A percentile compares a stretch with the other conserved stretches of the same genome.
Evolutionary conservation across 106 monocot genomes (phyloP).

Genomic region (Alisma plantagoaquatica): DNA sequence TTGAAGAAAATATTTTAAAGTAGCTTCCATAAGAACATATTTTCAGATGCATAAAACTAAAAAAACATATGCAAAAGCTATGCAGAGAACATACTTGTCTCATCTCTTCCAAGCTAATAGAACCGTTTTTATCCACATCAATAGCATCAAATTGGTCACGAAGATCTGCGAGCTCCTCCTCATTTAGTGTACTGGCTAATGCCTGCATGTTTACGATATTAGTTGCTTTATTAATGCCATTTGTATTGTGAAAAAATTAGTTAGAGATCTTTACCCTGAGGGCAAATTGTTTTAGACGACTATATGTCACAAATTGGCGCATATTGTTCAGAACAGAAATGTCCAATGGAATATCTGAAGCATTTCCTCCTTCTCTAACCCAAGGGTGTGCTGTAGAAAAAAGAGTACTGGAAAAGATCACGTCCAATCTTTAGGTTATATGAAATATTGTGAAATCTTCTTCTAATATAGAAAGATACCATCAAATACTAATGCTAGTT

Average conservation of each 20-base stretch:
- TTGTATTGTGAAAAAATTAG: too few relatives aligned
- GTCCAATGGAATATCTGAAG: constrained; percentile 86
- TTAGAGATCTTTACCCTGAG: constrained; percentile 55
- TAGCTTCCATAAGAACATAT: too few relatives aligned
- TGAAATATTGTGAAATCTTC: too few relatives aligned
- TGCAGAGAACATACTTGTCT: constrained; percentile 87
- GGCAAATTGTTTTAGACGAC: constrained; percentile 88
- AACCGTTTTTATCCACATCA: constrained; percentile 88
- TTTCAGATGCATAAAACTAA: too few relatives aligned
- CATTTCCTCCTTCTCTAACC: constrained; percentile 90
- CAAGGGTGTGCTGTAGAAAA: constrained; percentile 77
- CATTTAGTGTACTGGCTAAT: constrained; percentile 82
- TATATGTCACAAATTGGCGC: constrained; percentile 88
- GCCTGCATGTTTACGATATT: constrained; percentile 46
- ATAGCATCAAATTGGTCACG: constrained; percentile 91
- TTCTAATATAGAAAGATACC: too few relatives aligned
- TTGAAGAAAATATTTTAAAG: too few relatives aligned
- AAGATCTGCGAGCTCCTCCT: constrained; percentile 72
- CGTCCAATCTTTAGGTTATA: not conserved
- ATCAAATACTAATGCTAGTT: too few relatives aligned
- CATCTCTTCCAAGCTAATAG: constrained; percentile 96
- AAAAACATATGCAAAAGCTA: too few relatives aligned
- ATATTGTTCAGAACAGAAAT: constrained; percentile 81
- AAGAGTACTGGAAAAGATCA: not conserved
- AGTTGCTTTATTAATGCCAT: too few relatives aligned